A percentile compares a stretch with the other conserved stretches of the same genome.
Evolutionary conservation across 768 basidiomycete species (phyloP).

Genomic region (Boletellus ananas): DNA sequence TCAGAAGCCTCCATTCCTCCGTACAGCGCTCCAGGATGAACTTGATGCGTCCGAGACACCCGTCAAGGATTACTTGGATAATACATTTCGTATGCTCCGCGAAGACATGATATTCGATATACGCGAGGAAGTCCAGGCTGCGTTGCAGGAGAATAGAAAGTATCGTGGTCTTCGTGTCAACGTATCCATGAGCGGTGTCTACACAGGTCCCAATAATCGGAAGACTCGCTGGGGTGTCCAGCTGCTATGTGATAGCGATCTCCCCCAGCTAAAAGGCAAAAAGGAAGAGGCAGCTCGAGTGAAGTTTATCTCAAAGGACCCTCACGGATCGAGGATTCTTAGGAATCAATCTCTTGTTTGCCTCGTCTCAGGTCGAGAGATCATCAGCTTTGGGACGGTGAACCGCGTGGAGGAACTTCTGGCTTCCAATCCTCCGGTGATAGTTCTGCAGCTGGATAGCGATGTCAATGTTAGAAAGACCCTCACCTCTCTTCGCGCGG

Average conservation of each 20-base stretch:
- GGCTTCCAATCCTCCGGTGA: slow-evolving; percentile 40
- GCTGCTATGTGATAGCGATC: slow-evolving; percentile 33
- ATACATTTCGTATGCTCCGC: slow-evolving; percentile 59
- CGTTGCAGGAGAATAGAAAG: slow-evolving; percentile 33
- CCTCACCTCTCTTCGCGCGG: slow-evolving; percentile 36
- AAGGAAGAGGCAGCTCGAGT: slow-evolving; percentile 30
- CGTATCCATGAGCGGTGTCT: slow-evolving; percentile 35
- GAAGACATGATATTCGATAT: slow-evolving; percentile 63
- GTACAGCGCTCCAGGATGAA: slow-evolving; percentile 30
- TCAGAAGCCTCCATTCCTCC: slow-evolving; percentile 45
- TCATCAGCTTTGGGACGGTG: slow-evolving; percentile 53
- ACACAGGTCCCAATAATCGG: slow-evolving; percentile 24
- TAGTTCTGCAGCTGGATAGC: slow-evolving; percentile 54
- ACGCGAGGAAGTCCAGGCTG: slow-evolving; percentile 48
- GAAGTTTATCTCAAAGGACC: slow-evolving; percentile 32
- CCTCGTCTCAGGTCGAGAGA: slow-evolving; percentile 43
- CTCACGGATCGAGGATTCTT: slow-evolving; percentile 34
- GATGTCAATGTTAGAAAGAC: slow-evolving; percentile 34
- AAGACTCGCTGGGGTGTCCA: slow-evolving; percentile 41
- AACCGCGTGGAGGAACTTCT: slow-evolving; percentile 53
- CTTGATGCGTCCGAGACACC: slow-evolving; percentile 26
- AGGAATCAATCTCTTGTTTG: slow-evolving; percentile 55
- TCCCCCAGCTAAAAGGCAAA: slow-evolving; percentile 32
- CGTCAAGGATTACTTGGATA: slow-evolving; percentile 50
- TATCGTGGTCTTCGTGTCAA: slow-evolving; percentile 21